Base-by-base conservation (phyloP, 192 early-diverging fungal genomes). In the Mortierella alpina region DNA sequence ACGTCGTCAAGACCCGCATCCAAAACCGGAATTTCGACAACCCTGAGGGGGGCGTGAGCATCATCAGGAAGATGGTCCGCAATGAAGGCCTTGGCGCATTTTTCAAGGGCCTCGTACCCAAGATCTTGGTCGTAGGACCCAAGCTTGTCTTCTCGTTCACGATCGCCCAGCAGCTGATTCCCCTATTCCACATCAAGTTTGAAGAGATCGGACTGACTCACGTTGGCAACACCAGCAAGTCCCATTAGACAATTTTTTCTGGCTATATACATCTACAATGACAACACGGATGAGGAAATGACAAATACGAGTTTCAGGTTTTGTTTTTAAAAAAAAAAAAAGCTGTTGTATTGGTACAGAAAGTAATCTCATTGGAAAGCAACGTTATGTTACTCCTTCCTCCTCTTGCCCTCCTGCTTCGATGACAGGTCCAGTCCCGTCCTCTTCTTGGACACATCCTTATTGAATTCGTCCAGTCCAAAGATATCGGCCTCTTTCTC, bases 1-100 rank as follows among this genome's bases (percentile, higher is more conserved):
- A 99, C 82, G 96, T 99, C 11, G 95, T 99, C 86, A 99, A 99
- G 89, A 99, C 97, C 7, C 92, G 97, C 44, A 99, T 99, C 82
- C 97, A 99, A 83, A 92, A 94, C 56, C 88, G 92, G 51, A 92
- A 95, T 64, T 93, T 91, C 78, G 95, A 94, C n/a, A 88, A 88
- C 67, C 95, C 94, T 13, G 93, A 96, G 79, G 89, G 91, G 55
- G 97, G 97, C 61, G 87, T 90, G 77, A 88, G 87, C 44, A 96
- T 99, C 74, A 83, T 99, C 59, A 86, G 82, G 76, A 90, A 93
- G 63, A 95, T 99, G 95, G 83, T 96, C 52, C 92, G 89, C 71
- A 86, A 97, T 70, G 97, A 99, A 85, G 97, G 97, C 44, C 82
- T 96, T 23, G 82, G 87, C 1, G 87, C 95, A 18, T 97, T 99